A percentile compares a stretch with the other conserved stretches of the same genome.
Evolutionary conservation across 495 filamentous ascomycete genomes (phyloP).

Genomic region (Ascobolus immersus): DNA sequence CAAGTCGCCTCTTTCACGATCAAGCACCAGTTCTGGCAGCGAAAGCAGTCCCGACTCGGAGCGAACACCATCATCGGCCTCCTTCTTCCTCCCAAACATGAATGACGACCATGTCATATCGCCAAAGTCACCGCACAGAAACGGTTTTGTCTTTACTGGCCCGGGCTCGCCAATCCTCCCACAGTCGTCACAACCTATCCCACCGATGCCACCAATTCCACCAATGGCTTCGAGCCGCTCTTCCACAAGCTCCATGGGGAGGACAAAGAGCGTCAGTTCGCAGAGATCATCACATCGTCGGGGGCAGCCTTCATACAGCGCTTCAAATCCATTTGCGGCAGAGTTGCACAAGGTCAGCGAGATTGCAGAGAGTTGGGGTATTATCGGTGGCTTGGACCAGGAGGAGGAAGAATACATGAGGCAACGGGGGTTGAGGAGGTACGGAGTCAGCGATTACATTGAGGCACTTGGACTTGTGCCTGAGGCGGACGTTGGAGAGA

Average conservation of each 20-base stretch:
- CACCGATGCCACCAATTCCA: constrained; percentile 15
- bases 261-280: constrained; percentile 16
- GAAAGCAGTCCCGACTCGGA: constrained; percentile 66
- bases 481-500: too few relatives aligned
- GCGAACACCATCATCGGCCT: constrained; percentile 26
- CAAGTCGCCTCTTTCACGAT: too few relatives aligned
- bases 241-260: constrained; percentile 15
- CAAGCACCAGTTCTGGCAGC: constrained; percentile 43
- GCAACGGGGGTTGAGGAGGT: constrained; percentile 42
- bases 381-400: constrained; percentile 24
- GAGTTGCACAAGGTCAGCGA: constrained; percentile 52
- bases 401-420: constrained; percentile 43
- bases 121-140: constrained; percentile 26
- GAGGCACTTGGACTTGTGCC: constrained; percentile 53
- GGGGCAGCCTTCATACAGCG: constrained; percentile 14
- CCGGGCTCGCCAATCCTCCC: background rate
- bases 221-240: constrained; percentile 16
- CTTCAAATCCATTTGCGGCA: constrained; percentile 36
- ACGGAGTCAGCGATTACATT: constrained; percentile 60
- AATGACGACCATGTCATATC: constrained; percentile 24
- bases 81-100: constrained; percentile 42
- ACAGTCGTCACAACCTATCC: background rate
- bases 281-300: constrained; percentile 9
- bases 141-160: too few relatives aligned
- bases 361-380: constrained; percentile 67